phyloP scores from a whole-genome alignment of 1,284 basidiomycete genomes.

The Ganoderma meredithae region DNA sequence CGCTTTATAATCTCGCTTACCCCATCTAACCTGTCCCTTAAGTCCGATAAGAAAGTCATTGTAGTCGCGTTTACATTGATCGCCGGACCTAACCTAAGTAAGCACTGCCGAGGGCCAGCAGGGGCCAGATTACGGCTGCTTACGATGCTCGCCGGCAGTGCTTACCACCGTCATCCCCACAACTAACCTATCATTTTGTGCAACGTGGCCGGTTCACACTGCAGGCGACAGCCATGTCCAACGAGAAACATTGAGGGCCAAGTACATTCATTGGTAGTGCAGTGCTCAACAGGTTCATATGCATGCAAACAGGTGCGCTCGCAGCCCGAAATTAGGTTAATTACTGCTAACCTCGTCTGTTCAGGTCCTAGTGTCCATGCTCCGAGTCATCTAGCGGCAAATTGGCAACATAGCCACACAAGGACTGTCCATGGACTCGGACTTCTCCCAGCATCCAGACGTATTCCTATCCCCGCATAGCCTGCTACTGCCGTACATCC shows the following conservation, averaged over 20 bases:
- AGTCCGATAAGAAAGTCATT: background rate
- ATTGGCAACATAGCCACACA: background rate
- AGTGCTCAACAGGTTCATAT: background rate
- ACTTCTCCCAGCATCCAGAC: background rate
- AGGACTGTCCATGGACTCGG: background rate
- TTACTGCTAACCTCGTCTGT: background rate
- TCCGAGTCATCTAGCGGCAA: background rate
- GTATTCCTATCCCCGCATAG: slow-evolving; percentile 10
- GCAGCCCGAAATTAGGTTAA: background rate
- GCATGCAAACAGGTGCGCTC: background rate
- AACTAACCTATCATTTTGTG: background rate
- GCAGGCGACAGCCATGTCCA: background rate
- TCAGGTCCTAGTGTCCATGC: background rate
- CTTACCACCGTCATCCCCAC: background rate
- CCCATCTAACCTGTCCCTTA: background rate
- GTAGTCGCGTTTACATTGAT: background rate
- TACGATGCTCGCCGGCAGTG: background rate
- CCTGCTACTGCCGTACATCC: background rate
- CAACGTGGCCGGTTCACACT: background rate
- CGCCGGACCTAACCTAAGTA: background rate
- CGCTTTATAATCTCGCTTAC: background rate
- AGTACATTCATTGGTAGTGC: background rate
- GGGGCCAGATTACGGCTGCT: background rate
- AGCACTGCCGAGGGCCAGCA: background rate
- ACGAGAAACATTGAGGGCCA: background rate